These are phyloP conservation scores for Avicennia marina DNA, from an alignment of 257 asterid genomes.

Conservation along the genomic window DNA sequence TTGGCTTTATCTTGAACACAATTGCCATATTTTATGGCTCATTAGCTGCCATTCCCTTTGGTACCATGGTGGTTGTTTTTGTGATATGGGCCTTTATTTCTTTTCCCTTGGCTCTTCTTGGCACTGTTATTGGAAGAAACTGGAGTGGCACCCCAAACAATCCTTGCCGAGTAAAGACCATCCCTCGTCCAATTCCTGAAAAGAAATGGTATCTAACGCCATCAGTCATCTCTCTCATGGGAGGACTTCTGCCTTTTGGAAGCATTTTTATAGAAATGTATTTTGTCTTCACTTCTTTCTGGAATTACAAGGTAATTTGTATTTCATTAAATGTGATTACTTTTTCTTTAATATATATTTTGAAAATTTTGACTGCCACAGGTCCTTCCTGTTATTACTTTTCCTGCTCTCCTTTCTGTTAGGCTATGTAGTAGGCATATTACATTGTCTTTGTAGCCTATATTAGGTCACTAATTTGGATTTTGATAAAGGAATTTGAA, in stretches of 20 bases:
- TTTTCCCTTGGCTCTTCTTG: constrained; percentile 82
- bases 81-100: constrained; percentile 81
- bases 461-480: too few relatives aligned
- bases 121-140: constrained; percentile 83
- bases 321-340: constrained; percentile 13
- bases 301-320: constrained; percentile 75
- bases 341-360: constrained; percentile 1
- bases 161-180: constrained; percentile 87
- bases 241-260: constrained; percentile 83
- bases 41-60: constrained; percentile 81
- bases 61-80: constrained; percentile 73
- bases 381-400: neutral
- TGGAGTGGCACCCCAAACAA: constrained; percentile 80
- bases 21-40: constrained; percentile 82
- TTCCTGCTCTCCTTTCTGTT: neutral
- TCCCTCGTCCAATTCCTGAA: constrained; percentile 95
- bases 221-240: constrained; percentile 70
- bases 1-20: constrained; percentile 64
- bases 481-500: too few relatives aligned
- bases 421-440: neutral
- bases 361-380: neutral
- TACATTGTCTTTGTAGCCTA: neutral
- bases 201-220: constrained; percentile 79
- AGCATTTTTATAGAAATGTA: constrained; percentile 88
- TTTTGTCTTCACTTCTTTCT: constrained; percentile 88